These are phyloP conservation scores for Pleurotus eryngii DNA, from an alignment of 768 basidiomycete genomes.

Conservation along the genomic window DNA sequence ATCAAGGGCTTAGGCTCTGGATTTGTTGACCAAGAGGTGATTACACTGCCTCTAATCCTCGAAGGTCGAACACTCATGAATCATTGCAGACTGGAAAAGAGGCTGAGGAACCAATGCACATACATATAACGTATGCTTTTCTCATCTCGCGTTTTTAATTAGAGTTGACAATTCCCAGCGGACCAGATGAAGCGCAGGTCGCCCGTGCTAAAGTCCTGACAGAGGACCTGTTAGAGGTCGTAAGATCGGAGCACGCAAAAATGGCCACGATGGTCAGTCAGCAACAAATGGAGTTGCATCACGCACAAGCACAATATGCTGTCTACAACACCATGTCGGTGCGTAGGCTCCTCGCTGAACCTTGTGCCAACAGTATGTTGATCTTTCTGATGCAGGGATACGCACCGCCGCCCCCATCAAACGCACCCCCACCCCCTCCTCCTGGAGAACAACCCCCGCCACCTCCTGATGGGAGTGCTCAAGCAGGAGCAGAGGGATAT, in stretches of 20 bases:
- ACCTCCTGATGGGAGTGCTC: conserved; percentile 36
- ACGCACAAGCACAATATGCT: conserved; percentile 79
- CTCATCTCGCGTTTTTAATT: conserved; percentile 4
- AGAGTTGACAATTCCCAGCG: conserved; percentile 27
- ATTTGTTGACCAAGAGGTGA: conserved; percentile 66
- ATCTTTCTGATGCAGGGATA: conserved; percentile 30
- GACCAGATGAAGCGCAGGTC: conserved; percentile 86
- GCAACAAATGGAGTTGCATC: conserved; percentile 85
- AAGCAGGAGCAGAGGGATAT: conserved; percentile 43
- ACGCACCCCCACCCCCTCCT: conserved; percentile 53
- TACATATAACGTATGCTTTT: conserved; percentile 77
- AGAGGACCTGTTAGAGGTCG: conserved; percentile 87
- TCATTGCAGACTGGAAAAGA: conserved; percentile 69
- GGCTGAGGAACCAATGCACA: conserved; percentile 86
- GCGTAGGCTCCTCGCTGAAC: conserved; percentile 25
- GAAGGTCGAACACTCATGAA: not conserved
- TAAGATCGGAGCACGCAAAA: conserved; percentile 84
- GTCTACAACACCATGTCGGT: conserved; percentile 64
- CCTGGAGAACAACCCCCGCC: conserved; percentile 41
- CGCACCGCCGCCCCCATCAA: conserved; percentile 47
- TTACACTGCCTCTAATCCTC: not conserved
- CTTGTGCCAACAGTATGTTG: too few species aligned
- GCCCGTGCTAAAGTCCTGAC: conserved; percentile 84
- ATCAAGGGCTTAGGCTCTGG: conserved; percentile 95
- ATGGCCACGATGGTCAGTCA: conserved; percentile 60